These are phyloP conservation scores for Bothriochloa decipiens DNA, from an alignment of 176 grass and related monocot genomes.

Conservation along the genomic window DNA sequence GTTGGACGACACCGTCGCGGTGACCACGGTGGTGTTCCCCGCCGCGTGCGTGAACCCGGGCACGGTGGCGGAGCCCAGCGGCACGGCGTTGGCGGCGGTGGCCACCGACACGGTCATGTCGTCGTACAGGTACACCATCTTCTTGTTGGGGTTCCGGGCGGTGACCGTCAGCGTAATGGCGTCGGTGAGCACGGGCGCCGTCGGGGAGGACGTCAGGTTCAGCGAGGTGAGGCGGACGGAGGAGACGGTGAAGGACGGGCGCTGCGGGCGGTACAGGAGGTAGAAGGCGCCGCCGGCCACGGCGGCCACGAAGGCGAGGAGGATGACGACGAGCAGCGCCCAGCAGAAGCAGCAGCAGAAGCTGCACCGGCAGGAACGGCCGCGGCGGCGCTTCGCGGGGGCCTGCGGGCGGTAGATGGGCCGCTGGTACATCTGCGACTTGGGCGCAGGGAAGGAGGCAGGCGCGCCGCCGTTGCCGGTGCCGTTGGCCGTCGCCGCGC, in stretches of 20 bases:
- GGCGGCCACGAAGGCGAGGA: slow-evolving; percentile 61
- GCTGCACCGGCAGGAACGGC: slow-evolving; percentile 62
- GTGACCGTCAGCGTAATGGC: slow-evolving; percentile 60
- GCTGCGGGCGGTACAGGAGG: slow-evolving; percentile 83
- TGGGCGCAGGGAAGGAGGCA: slow-evolving; percentile 48
- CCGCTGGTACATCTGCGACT: slow-evolving; percentile 79
- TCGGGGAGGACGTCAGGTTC: slow-evolving; percentile 56
- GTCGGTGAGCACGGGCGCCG: slow-evolving; percentile 58
- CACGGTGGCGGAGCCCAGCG: slow-evolving; percentile 56
- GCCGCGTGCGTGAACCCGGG: slow-evolving; percentile 72
- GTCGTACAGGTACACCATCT: slow-evolving; percentile 82
- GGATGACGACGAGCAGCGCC: slow-evolving; percentile 54
- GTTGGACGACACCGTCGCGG: slow-evolving; percentile 40
- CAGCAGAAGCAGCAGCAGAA: slow-evolving; percentile 78
- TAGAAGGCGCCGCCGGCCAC: slow-evolving; percentile 73
- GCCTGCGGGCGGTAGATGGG: slow-evolving; percentile 69
- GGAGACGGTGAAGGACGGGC: slow-evolving; percentile 70
- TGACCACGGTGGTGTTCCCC: slow-evolving; percentile 77
- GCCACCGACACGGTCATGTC: slow-evolving; percentile 56
- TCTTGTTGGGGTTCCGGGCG: slow-evolving; percentile 81
- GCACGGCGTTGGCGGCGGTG: slow-evolving; percentile 53
- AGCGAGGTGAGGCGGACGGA: slow-evolving; percentile 56
- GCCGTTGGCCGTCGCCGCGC: slow-evolving; percentile 18
- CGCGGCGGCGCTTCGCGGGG: slow-evolving; percentile 34
- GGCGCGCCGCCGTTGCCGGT: neutral